phyloP scores from a whole-genome alignment of 495 filamentous ascomycete species.

The Penicillium coprophilum region DNA sequence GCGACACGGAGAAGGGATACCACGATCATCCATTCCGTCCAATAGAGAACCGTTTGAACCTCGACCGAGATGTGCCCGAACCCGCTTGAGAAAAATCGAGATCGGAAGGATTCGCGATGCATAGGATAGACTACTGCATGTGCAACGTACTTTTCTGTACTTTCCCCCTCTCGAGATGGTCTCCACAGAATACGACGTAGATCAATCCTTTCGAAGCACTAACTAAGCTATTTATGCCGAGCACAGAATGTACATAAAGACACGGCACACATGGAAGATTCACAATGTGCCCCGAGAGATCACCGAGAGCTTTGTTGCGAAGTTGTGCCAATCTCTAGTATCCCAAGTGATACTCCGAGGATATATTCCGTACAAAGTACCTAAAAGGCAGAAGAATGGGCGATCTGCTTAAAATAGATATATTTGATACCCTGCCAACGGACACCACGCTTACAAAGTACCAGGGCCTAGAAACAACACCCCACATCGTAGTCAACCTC shows the following conservation, averaged over 20 bases:
- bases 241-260: no score
- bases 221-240: background rate
- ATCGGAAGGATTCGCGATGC: constrained; percentile 4
- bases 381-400: background rate
- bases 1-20: background rate
- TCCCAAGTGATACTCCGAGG: background rate
- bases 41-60: background rate
- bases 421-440: background rate
- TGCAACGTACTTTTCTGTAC: background rate
- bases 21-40: background rate
- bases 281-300: background rate
- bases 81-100: background rate
- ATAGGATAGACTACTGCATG: background rate
- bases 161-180: background rate
- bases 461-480: background rate
- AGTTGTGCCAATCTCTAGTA: background rate
- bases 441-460: background rate
- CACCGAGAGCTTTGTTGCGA: background rate
- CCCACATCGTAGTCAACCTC: background rate
- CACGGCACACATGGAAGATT: background rate
- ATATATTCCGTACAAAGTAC: background rate
- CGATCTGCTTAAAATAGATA: constrained; percentile 1
- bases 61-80: background rate
- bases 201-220: background rate
- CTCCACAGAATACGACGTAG: background rate